A percentile compares a stretch with the other conserved stretches of the same genome.
Evolutionary conservation across 2,329 filamentous ascomycete species (phyloP).

Genomic region (Aspergillus nomiae): DNA sequence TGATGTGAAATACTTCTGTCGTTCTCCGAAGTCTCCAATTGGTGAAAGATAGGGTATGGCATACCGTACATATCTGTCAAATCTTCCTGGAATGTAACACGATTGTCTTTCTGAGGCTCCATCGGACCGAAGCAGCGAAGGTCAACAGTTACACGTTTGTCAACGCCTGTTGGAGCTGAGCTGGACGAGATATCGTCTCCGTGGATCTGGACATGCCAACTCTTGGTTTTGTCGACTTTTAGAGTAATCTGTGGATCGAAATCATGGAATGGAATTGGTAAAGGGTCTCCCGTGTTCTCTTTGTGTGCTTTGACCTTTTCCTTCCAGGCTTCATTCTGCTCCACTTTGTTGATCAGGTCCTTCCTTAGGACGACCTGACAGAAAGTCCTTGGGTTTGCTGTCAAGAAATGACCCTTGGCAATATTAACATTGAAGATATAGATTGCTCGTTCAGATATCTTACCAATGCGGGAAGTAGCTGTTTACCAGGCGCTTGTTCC

Average conservation of each 20-base stretch:
- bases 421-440: too few species aligned
- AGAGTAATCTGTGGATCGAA: neutral
- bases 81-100: neutral
- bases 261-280: neutral
- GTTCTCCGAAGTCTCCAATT: neutral
- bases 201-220: neutral
- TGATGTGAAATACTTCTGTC: neutral
- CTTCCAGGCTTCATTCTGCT: neutral
- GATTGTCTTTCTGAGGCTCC: neutral
- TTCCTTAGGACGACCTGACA: neutral
- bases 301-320: neutral
- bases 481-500: neutral
- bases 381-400: neutral
- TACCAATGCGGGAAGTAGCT: too few species aligned
- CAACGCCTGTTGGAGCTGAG: neutral
- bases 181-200: neutral
- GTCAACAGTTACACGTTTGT: neutral
- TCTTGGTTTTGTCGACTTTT: neutral
- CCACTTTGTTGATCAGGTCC: too few species aligned
- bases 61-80: neutral
- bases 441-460: neutral
- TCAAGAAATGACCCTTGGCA: neutral
- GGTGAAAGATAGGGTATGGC: neutral
- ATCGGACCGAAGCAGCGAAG: neutral
- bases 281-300: neutral